Base-by-base conservation (phyloP, 148 eudicot species). In the Arctostaphylos glauca region DNA sequence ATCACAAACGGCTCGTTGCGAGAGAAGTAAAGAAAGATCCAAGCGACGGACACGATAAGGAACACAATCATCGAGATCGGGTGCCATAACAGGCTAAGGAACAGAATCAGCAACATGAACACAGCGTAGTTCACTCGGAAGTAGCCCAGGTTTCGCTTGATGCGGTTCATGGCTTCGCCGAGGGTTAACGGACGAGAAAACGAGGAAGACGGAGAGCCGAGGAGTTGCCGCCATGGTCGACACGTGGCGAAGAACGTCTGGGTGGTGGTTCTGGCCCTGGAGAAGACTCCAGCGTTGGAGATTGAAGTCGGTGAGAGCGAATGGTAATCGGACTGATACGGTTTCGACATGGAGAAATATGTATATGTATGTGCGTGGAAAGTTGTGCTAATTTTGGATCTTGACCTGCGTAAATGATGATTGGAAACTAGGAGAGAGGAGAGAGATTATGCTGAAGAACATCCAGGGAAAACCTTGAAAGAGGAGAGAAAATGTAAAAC, bases 41-140 rank as follows among this genome's bases (percentile, higher is more conserved):
- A 91, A 2, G 87, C 74, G 49, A 77, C 21, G 77, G 87, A 89
- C 18, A 88, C 48, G 13, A 49, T 1, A 5, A 91, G 19, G 83
- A 88, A 91, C 55, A 89, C 88, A 76, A 91, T 89, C 85, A 91
- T 85, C 41, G 93, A 87, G 59, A 88, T 44, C 2, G 91, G 90
- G 83, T 88, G 87, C 82, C 79, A 91, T 3, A 89, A 6, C 16
- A 91, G 89, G 86, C 87, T 67, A 16, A 86, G 84, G 84, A 88
- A 91, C 58, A 91, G 76, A 64, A 86, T 25, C 4, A 82, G 0
- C 49, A 91, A 83, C 38, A 77, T 25, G 83, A 85, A 64, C 15
- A 89, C 43, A 44, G 93, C 58, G 91, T 91, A 91, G 64, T 91
- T 91, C 77, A 54, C 90, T 38, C 91, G 87, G 83, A 89, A 89